phyloP scores from a whole-genome alignment of 148 eudicot genomes.

The Rhododendron mucronatum region DNA sequence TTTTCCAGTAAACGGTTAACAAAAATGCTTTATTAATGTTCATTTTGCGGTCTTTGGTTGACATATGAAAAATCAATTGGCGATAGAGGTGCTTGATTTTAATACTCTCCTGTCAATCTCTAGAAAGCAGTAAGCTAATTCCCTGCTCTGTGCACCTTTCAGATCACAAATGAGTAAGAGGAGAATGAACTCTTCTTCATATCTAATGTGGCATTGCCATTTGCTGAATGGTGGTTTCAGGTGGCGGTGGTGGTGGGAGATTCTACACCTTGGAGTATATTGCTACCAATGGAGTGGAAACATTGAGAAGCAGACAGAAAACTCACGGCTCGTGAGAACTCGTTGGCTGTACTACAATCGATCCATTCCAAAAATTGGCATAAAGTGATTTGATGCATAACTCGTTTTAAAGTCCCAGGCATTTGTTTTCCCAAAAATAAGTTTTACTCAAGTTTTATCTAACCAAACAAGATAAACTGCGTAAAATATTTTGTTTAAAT shows the following conservation, averaged over 20 bases:
- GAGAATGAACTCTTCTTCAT: not conserved
- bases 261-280: not conserved
- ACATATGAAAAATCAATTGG: not conserved
- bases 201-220: not conserved
- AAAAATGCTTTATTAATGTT: not conserved
- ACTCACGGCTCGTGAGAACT: not conserved
- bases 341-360: not conserved
- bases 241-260: not conserved
- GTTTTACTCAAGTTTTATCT: not conserved
- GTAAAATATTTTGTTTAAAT: not conserved
- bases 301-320: not conserved
- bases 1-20: not conserved
- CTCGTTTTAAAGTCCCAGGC: not conserved
- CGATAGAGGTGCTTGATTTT: not conserved
- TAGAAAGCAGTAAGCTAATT: not conserved
- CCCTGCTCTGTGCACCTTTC: not conserved
- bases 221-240: not conserved
- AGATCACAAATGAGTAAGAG: not conserved
- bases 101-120: not conserved
- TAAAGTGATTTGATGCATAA: not conserved
- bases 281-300: not conserved
- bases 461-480: not conserved
- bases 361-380: not conserved
- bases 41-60: not conserved
- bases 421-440: not conserved